Percentiles rank a stretch among this genome's conserved stretches.
These are phyloP conservation scores for Anisodus tanguticus DNA, from an alignment of 257 asterid species.

Conservation along the genomic window DNA sequence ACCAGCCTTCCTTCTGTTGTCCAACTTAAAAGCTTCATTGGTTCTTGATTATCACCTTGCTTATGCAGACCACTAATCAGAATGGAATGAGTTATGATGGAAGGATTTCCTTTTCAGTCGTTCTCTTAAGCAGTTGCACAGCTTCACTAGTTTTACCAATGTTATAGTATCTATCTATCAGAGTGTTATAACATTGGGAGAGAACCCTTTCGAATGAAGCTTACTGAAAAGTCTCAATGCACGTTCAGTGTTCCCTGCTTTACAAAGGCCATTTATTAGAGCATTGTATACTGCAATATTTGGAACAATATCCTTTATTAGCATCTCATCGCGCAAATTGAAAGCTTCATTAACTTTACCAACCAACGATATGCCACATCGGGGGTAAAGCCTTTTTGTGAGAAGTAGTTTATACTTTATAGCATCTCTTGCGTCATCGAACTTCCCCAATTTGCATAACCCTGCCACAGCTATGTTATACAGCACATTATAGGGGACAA, in stretches of 20 bases:
- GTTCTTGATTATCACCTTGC: conserved; percentile 53
- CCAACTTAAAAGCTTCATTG: conserved; percentile 44
- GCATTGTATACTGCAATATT: conserved; percentile 79
- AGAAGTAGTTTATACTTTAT: conserved; percentile 51
- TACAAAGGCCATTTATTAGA: conserved; percentile 81
- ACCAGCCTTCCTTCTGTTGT: conserved; percentile 53
- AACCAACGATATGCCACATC: conserved; percentile 63
- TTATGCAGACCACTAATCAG: conserved; percentile 50
- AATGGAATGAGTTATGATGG: conserved; percentile 51
- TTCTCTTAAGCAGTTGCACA: conserved; percentile 61
- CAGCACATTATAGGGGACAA: conserved; percentile 62
- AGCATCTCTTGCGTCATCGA: conserved; percentile 66
- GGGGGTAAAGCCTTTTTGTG: conserved; percentile 68
- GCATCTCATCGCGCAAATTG: conserved; percentile 82
- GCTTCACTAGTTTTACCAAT: conserved; percentile 62
- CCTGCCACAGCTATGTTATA: conserved; percentile 79
- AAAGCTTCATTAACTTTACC: conserved; percentile 85
- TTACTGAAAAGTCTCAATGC: conserved; percentile 75
- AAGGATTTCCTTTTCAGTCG: conserved; percentile 69
- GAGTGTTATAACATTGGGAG: conserved; percentile 64
- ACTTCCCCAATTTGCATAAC: conserved; percentile 75
- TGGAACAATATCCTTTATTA: conserved; percentile 68
- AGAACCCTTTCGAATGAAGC: conserved; percentile 67
- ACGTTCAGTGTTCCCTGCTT: conserved; percentile 73
- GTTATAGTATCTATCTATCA: conserved; percentile 72